Base-by-base conservation (phyloP, 352 stramenopile species). In the Phytophthora fragariae region DNA sequence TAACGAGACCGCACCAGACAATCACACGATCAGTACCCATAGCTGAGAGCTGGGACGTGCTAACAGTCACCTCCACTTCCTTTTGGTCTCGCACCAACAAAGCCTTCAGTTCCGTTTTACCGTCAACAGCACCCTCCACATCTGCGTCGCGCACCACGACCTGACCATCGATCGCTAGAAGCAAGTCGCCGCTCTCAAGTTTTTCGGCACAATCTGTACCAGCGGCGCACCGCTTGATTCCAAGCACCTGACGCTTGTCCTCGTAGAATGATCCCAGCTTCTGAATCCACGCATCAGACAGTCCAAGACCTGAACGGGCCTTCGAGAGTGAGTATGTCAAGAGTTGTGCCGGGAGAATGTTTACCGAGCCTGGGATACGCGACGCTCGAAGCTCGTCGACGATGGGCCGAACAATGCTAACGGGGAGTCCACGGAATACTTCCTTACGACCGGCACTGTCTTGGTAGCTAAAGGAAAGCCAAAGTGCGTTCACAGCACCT, bases 1-100 rank as follows among this genome's bases (percentile, higher is more conserved):
- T 84, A n/a, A 98, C 90, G 2, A 98, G 73, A 0, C 94, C 94
- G 47, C 86, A 94, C 92, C 93, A 98, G 37, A 97, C 80, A 54
- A 98, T 81, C 3, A 98, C 85, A 14, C 94, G 89, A 59, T 95
- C 83, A 27, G 94, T 98, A 21, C 92, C 92, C 74, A 93, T 92
- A 1, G 81, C 86, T 5, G 89, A 89, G 9, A 97, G 69, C 56
- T 86, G 71, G 27, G 76, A 84, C 6, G 86, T 93, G 57, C 82
- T 65, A 1, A 97, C 85, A 5, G 65, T 65, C 2, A 98, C 52
- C 39, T 76, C 76, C 41, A 92, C 68, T 69, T 96, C 90, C 29
- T 92, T 67, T 41, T 93, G 83, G 64, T 97, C 79, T 6, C 91
- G 87, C 9, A 97, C 77, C 44, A 98, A 64, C 15, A 92, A 88